These are phyloP conservation scores for Jimgerdemannia lactiflua DNA, from an alignment of 192 early-diverging fungal genomes.

Conservation along the genomic window DNA sequence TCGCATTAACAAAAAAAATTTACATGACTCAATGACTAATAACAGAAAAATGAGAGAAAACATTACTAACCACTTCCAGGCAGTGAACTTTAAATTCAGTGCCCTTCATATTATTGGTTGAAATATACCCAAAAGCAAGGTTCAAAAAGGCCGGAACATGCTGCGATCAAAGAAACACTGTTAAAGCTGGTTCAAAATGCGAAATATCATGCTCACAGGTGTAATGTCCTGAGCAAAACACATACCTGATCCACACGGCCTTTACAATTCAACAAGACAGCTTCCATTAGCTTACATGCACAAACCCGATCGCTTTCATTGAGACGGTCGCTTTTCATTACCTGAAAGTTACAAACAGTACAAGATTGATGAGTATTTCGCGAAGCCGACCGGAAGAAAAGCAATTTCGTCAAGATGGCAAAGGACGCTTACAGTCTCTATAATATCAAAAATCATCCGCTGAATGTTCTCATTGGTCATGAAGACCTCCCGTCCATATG, in stretches of 20 bases:
- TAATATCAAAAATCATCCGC: slow-evolving; percentile 78
- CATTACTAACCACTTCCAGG: slow-evolving; percentile 61
- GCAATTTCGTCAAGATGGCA: slow-evolving; percentile 4
- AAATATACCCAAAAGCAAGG: slow-evolving; percentile 64
- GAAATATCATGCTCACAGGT: no score
- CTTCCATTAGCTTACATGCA: slow-evolving; percentile 84
- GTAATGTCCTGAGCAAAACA: not conserved
- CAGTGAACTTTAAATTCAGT: slow-evolving; percentile 68
- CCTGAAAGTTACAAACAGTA: slow-evolving; percentile 3
- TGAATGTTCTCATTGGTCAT: slow-evolving; percentile 64
- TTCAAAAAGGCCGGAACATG: slow-evolving; percentile 69
- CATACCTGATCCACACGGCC: slow-evolving; percentile 73
- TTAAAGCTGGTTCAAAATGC: no score
- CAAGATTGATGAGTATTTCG: not conserved
- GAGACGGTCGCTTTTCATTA: slow-evolving; percentile 74
- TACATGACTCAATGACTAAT: not conserved
- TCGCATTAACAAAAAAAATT: slow-evolving; percentile 9
- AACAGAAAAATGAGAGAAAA: not conserved
- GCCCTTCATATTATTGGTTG: slow-evolving; percentile 60
- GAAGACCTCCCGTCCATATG: slow-evolving; percentile 81
- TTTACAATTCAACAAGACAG: slow-evolving; percentile 79
- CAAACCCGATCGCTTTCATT: slow-evolving; percentile 77
- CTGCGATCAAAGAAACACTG: slow-evolving; percentile 12
- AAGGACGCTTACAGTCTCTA: slow-evolving; percentile 56
- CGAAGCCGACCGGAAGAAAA: not conserved